Base-by-base conservation (phyloP, 306 rosid species). In the Fragaria vesca region DNA sequence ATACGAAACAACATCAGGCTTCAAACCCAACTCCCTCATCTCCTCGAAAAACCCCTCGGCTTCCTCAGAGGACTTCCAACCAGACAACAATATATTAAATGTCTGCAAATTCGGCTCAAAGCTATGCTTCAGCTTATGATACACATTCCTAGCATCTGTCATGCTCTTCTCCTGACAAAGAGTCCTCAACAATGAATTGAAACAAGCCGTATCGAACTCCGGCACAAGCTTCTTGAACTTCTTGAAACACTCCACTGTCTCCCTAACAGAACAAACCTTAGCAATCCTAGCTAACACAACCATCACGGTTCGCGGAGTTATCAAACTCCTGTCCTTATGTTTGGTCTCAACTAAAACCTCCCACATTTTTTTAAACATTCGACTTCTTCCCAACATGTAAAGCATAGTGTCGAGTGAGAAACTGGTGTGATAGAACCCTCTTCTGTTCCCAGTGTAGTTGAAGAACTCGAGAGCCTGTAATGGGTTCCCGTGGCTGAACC, bases 121-220 rank as follows among this genome's bases (percentile, higher is more conserved):
- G 18, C 46, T 66, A 38, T 82, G 81, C 91, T 92, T 95, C 85
- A 95, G 83, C 78, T 85, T 76, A 68, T 89, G 97, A 78, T 95
- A 95, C n/a, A 92, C 96, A 45, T 95, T 95, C 71, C 97, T 89
- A 1, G 96, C 98, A 83, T 92, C 98, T 4, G 71, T 57, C 97
- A 95, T 95, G 61, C 97, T 95, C 90, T 92, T 95, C 88, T 90
- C 98, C 72, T 92, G 97, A 77, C 98, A 92, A 61, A 95, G 52
- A 2, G 97, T 89, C 78, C 97, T 92, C 83, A 95, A 81, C 90
- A 95, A 55, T 0, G 93, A 93, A 76, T 95, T 92, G 73, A 90
- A 94, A 66, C 97, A 90, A 21, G 63, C 42, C 0, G 82, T 83
- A 75, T 89, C 93, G 4, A 84, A 88, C 3, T 86, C 93, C 0